Base-by-base conservation (phyloP, 768 basidiomycete species). In the Lentinula guzmanii region DNA sequence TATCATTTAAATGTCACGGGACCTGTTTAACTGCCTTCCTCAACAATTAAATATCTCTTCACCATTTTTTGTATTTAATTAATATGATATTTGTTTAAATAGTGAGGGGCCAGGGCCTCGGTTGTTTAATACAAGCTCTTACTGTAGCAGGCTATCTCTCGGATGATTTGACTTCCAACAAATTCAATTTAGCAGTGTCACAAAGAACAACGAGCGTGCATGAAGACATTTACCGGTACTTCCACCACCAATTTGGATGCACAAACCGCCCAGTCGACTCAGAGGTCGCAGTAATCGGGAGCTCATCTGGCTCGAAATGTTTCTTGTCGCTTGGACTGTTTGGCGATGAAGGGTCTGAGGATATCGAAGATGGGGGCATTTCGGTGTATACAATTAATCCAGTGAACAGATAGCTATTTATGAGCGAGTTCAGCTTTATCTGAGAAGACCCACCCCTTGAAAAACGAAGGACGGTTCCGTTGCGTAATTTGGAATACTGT, bases 121-220 rank as follows among this genome's bases (percentile, higher is more conserved):
- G 21, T 21, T 21, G 21, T 21, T 21, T 21, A 21, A 21, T 21
- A 21, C 21, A 21, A 21, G 21, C 21, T 21, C 21, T 21, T 21
- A 21, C 21, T 21, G 21, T 21, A 21, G 21, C 21, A 21, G 21
- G n/a, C n/a, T n/a, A 75, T 72, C 65, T 81, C 75, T 57, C 76
- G 71, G 54, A 79, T 65, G 5, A 16, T 16, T 21, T 34, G 54
- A 13, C 58, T 60, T 5, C 42, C 13, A 43, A 18, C 0, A 21
- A 41, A 24, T n/a, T 28, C 11, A 57, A 41, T 10, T 21, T n/a
- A 10, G 24, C 28, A 21, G 13, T 54, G 28, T 18, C 6, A 21
- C 6, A 11, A 34, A 35, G 9, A 54, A 35, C n/a, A 9, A 5
- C 8, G 24, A 10, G 10, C 10, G 33, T 34, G 34, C n/a, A 21